phyloP scores from a whole-genome alignment of 768 basidiomycete species.

The Suillus placidus region DNA sequence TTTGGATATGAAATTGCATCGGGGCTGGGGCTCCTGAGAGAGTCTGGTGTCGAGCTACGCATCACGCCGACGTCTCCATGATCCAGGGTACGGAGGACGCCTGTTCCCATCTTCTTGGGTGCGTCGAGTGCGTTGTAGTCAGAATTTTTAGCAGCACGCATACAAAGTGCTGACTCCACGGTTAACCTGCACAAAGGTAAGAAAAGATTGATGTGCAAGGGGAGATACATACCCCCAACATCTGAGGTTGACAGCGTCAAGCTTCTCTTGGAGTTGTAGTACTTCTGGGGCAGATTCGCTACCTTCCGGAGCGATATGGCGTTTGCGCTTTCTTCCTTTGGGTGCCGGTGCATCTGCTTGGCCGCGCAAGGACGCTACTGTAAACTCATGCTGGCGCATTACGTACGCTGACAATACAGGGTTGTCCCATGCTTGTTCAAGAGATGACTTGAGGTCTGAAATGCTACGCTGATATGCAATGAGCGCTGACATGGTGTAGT shows the following conservation, averaged over 20 bases:
- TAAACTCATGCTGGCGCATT: conserved; percentile 52
- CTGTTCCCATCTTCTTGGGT: conserved; percentile 32
- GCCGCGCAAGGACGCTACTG: conserved; percentile 40
- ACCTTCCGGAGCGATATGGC: conserved; percentile 23
- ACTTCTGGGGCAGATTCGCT: conserved; percentile 48
- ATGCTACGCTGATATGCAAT: conserved; percentile 43
- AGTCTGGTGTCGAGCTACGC: neutral
- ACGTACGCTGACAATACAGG: conserved; percentile 62
- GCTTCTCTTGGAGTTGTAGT: conserved; percentile 45
- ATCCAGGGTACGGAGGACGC: conserved; percentile 32
- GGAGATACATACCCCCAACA: conserved; percentile 60
- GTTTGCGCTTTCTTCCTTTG: conserved; percentile 40
- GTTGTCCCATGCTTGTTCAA: conserved; percentile 54
- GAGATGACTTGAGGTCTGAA: conserved; percentile 46
- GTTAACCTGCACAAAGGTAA: conserved; percentile 43
- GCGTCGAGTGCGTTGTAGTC: conserved; percentile 61
- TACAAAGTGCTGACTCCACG: conserved; percentile 58
- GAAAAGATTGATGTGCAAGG: neutral
- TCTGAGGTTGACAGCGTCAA: conserved; percentile 55
- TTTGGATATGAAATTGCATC: conserved; percentile 26
- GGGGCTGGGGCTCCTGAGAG: neutral
- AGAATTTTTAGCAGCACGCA: conserved; percentile 63
- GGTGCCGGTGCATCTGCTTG: conserved; percentile 33
- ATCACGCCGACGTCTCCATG: neutral
- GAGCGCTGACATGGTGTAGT: neutral